Conservation (phyloP, 805 yeast genomes). For the Allodekkera sacchari region DNA sequence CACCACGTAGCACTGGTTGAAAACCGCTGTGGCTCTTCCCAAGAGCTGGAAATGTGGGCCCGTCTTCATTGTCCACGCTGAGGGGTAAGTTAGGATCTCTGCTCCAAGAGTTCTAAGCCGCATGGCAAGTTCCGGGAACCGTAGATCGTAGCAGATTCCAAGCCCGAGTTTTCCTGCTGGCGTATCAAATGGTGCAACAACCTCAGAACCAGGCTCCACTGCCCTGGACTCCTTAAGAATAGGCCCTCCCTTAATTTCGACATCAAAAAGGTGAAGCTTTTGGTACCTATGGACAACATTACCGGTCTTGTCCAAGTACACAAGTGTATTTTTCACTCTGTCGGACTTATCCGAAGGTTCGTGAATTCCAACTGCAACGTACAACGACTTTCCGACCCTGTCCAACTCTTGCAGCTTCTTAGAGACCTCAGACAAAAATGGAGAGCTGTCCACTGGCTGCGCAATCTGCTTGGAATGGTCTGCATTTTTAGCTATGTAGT, state of each 20-base stretch:
- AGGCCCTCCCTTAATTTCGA: slow-evolving; percentile 75
- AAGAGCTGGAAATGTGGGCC: slow-evolving; percentile 89
- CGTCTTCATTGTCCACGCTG: slow-evolving; percentile 88
- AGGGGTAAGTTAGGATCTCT: slow-evolving; percentile 70
- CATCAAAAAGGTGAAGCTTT: slow-evolving; percentile 86
- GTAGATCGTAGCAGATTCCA: slow-evolving; percentile 77
- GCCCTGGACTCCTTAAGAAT: slow-evolving; percentile 67
- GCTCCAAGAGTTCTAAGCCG: slow-evolving; percentile 64
- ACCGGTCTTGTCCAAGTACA: slow-evolving; percentile 66
- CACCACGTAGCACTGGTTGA: slow-evolving; percentile 77
- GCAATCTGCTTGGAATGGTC: slow-evolving; percentile 58
- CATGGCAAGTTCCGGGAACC: slow-evolving; percentile 77
- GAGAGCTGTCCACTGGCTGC: slow-evolving; percentile 30
- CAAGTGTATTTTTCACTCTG: slow-evolving; percentile 60
- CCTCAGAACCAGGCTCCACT: slow-evolving; percentile 66
- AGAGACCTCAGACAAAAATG: slow-evolving; percentile 37
- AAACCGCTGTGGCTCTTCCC: slow-evolving; percentile 80
- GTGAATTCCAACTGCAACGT: slow-evolving; percentile 83
- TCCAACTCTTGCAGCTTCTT: slow-evolving; percentile 35
- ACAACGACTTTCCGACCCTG: slow-evolving; percentile 33
- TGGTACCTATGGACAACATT: slow-evolving; percentile 62
- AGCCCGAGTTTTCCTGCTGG: slow-evolving; percentile 61
- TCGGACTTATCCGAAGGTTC: slow-evolving; percentile 48
- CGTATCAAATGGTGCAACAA: slow-evolving; percentile 47
- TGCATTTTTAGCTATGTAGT: slow-evolving; percentile 70